Evolutionary conservation across 345 rosid species (phyloP), one percentile per base, ranked within the genome.

Genomic region (Brassica nigra): DNA sequence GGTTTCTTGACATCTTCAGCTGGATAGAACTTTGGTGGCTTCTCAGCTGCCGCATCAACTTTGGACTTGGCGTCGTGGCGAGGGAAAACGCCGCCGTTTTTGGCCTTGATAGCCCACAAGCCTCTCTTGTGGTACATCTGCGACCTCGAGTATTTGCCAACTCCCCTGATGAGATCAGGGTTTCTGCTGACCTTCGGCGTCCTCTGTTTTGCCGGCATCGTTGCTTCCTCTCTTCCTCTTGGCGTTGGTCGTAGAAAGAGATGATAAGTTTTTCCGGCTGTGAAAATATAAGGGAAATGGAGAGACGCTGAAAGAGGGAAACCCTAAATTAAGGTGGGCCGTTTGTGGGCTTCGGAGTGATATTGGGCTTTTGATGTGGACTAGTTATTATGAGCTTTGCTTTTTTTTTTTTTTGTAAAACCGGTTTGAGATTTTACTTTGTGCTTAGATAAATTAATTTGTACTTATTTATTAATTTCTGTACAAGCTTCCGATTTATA

Each of bases 1-100:
- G 93, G 97, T 72, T 86, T 89, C 84, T 89, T 94, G 4, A 92
- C 86, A 20, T 94, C 96, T 37, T 94, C 98, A 2, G 96, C 96
- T 0, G 97, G 89, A 78, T 87, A 89, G 62, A 86, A 87, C 85
- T 87, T 86, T 2, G 86, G 86, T 1, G 77, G 42, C 85, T 86
- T 87, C 78, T 83, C 91, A 1, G 76, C 84, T 0, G 88, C 47
- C 49, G 89, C 37, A 3, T 83, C 78, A 2, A 84, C 83, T 72
- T 86, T 89, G 0, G 90, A 82, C 65, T 86, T 82, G 36, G 91
- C 84, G 67, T 87, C 89, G 82, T 94, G 97, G 73, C 81, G 90
- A 1, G 98, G 97, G 67, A 89, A 90, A 37, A 74, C 89, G 79
- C 94, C 93, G 75, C 98, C 97, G 9, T 94, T 86, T 80, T 92